Evolutionary conservation across 2,329 filamentous ascomycete species (phyloP).

Genomic region (Westerdykella aurantiaca): DNA sequence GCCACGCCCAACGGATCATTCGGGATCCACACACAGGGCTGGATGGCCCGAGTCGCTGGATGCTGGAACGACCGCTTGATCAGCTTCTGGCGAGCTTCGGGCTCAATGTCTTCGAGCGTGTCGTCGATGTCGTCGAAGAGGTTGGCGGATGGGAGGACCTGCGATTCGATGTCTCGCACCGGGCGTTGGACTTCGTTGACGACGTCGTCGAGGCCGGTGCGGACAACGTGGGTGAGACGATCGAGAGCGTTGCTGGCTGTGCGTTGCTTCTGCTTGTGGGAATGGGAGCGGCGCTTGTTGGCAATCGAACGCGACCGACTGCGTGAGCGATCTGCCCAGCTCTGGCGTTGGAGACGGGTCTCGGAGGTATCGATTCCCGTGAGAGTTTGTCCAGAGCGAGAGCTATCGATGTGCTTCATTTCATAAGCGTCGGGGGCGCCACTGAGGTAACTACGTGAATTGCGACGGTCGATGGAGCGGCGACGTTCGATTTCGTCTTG

Average conservation of each 20-base stretch:
- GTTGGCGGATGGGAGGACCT: constrained; percentile 63
- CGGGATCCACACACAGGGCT: constrained; percentile 91
- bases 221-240: not conserved
- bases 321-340: constrained; percentile 27
- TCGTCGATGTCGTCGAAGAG: constrained; percentile 85
- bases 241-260: constrained; percentile 26
- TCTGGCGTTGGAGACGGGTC: constrained; percentile 11
- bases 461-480: constrained; percentile 3
- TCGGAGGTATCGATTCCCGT: constrained; percentile 7
- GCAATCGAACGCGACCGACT: constrained; percentile 24
- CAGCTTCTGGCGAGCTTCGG: constrained; percentile 78
- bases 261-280: constrained; percentile 11
- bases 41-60: constrained; percentile 72
- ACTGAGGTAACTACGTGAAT: not conserved
- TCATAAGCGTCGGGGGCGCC: constrained; percentile 22
- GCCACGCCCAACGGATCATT: constrained; percentile 84
- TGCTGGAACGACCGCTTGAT: constrained; percentile 88
- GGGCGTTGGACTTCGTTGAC: constrained; percentile 27
- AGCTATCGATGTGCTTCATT: constrained; percentile 22
- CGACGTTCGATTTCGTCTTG: constrained; percentile 9
- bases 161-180: constrained; percentile 36
- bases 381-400: constrained; percentile 1
- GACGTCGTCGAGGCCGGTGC: constrained; percentile 19
- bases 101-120: constrained; percentile 89
- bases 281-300: constrained; percentile 9